These are phyloP conservation scores for Sclerotinia borealis DNA, from an alignment of 2,329 filamentous ascomycete genomes.

Conservation along the genomic window DNA sequence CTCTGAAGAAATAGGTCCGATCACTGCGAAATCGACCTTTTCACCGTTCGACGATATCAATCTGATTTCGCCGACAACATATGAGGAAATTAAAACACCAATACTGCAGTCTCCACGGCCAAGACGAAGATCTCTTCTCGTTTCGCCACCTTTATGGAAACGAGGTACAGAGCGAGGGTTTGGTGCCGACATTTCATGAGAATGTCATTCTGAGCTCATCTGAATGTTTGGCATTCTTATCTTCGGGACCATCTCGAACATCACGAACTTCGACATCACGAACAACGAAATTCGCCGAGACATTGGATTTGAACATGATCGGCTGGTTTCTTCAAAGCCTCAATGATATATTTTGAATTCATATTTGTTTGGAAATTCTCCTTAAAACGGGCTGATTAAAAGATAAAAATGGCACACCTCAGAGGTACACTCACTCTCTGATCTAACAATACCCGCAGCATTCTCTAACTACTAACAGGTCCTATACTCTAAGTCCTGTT, in stretches of 20 bases:
- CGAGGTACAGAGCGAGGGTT: not conserved
- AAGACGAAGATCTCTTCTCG: constrained; percentile 10
- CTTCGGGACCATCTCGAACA: not conserved
- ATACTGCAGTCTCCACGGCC: constrained; percentile 1
- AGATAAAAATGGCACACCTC: not conserved
- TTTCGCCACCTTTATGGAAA: constrained; percentile 9
- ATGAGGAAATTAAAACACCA: constrained; percentile 4
- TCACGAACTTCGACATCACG: not conserved
- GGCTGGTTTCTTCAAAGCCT: no score
- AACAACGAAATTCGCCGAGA: no score
- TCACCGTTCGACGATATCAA: constrained; percentile 1
- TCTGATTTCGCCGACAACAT: not conserved
- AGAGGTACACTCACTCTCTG: not conserved
- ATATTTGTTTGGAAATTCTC: not conserved
- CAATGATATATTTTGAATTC: not conserved
- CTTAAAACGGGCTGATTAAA: not conserved
- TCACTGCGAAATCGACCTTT: not conserved
- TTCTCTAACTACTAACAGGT: not conserved
- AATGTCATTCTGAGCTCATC: not conserved
- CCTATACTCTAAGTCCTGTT: not conserved
- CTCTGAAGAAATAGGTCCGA: constrained; percentile 7
- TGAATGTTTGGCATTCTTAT: not conserved
- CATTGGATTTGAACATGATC: not conserved
- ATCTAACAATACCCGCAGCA: not conserved
- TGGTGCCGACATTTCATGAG: not conserved